phyloP scores from a whole-genome alignment of 2,329 filamentous ascomycete species.

The Coniochaeta hoffmannii region DNA sequence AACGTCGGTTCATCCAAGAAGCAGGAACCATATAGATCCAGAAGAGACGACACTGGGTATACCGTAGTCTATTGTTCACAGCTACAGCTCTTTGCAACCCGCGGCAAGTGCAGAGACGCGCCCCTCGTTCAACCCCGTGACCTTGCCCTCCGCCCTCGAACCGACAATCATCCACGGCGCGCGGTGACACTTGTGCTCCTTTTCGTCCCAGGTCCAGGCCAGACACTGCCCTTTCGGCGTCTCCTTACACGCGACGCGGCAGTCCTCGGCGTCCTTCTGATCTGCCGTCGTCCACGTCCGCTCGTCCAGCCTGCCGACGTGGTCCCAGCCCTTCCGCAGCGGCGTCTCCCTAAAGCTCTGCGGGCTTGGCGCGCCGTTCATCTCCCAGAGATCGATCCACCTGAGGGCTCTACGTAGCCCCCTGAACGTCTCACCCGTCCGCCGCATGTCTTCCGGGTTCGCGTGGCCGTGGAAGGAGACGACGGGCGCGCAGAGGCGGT shows the following conservation, averaged over 20 bases:
- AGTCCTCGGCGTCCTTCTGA: conserved; percentile 32
- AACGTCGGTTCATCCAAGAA: too few species aligned
- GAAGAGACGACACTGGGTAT: neutral
- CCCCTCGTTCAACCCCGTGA: conserved; percentile 29
- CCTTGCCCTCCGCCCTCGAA: conserved; percentile 21
- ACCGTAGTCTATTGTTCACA: neutral
- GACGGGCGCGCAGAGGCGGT: conserved; percentile 43
- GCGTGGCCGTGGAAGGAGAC: conserved; percentile 44
- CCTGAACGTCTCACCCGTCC: conserved; percentile 31
- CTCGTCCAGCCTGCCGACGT: conserved; percentile 41
- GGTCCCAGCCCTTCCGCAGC: conserved; percentile 32
- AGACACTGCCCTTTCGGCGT: conserved; percentile 32
- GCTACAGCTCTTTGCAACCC: neutral
- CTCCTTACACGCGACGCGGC: conserved; percentile 32
- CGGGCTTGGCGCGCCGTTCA: conserved; percentile 35
- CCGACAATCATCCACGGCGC: conserved; percentile 45
- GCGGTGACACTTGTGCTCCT: conserved; percentile 30
- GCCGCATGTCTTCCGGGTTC: conserved; percentile 34
- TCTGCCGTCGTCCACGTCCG: conserved; percentile 27
- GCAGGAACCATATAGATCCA: neutral
- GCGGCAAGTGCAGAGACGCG: conserved; percentile 5
- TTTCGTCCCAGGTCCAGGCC: conserved; percentile 43
- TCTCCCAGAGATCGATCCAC: conserved; percentile 40
- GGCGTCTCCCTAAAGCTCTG: conserved; percentile 27
- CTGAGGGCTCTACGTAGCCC: conserved; percentile 29